Percentiles rank a stretch among this genome's conserved stretches.
These are phyloP conservation scores for Lepraria neglecta DNA, from an alignment of 495 filamentous ascomycete genomes.

Conservation along the genomic window DNA sequence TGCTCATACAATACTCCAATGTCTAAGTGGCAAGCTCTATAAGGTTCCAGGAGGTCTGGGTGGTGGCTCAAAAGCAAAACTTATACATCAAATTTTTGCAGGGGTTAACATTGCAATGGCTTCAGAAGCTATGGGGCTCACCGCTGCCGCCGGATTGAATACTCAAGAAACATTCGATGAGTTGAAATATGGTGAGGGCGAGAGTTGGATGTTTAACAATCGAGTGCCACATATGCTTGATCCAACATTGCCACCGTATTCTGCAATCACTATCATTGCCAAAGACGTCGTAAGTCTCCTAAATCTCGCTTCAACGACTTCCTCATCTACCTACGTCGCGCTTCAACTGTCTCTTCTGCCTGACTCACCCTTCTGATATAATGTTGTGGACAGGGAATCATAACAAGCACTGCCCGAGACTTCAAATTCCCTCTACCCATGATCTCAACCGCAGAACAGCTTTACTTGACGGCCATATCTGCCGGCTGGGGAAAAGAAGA, in stretches of 20 bases:
- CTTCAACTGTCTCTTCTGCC: no score
- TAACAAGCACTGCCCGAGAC: conserved; percentile 60
- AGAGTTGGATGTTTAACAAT: conserved; percentile 81
- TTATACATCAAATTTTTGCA: conserved; percentile 77
- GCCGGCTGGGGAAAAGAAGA: conserved; percentile 60
- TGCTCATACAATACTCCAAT: conserved; percentile 54
- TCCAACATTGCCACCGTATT: conserved; percentile 43
- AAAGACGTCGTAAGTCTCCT: conserved; percentile 53
- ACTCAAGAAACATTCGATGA: conserved; percentile 48
- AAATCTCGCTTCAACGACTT: no score
- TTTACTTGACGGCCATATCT: conserved; percentile 55
- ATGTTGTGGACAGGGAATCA: conserved; percentile 45
- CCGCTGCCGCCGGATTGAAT: conserved; percentile 60
- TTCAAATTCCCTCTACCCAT: conserved; percentile 62
- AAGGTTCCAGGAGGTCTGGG: conserved; percentile 67
- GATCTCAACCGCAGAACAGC: conserved; percentile 61
- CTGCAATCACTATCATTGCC: conserved; percentile 67
- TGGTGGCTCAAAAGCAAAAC: conserved; percentile 81
- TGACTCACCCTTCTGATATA: no score
- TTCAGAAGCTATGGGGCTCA: conserved; percentile 69
- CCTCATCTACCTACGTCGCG: no score
- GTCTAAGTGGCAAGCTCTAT: conserved; percentile 64
- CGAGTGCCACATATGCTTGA: conserved; percentile 63
- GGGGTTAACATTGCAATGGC: conserved; percentile 67
- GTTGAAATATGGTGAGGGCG: conserved; percentile 54